phyloP scores from a whole-genome alignment of 2,329 filamentous ascomycete genomes.

The Monosporascus sp. region DNA sequence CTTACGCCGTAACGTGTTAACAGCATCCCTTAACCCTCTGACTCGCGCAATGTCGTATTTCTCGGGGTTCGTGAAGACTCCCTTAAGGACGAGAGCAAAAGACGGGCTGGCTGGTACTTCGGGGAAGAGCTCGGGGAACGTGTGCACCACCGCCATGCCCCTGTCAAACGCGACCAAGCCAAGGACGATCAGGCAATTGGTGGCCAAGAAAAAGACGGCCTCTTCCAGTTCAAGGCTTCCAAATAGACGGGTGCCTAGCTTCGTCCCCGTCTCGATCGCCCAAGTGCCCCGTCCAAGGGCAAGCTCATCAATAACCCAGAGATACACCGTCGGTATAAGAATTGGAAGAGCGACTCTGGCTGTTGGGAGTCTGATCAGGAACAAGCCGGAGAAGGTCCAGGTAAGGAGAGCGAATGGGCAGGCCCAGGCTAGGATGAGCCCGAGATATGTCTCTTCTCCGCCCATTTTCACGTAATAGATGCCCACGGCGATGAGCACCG shows the following conservation, averaged over 20 bases:
- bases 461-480: conserved; percentile 39
- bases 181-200: conserved; percentile 65
- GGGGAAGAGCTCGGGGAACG: conserved; percentile 56
- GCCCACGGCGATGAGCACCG: conserved; percentile 38
- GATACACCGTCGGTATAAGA: conserved; percentile 58
- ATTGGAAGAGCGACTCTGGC: conserved; percentile 57
- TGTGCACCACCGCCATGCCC: conserved; percentile 59
- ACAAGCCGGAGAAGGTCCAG: conserved; percentile 59
- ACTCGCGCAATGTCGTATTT: conserved; percentile 56
- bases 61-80: conserved; percentile 39
- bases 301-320: conserved; percentile 68
- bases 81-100: conserved; percentile 45
- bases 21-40: conserved; percentile 53
- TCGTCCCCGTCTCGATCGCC: conserved; percentile 65
- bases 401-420: conserved; percentile 60
- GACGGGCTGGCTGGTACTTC: conserved; percentile 43
- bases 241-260: conserved; percentile 60
- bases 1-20: conserved; percentile 54
- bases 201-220: conserved; percentile 67
- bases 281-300: conserved; percentile 65
- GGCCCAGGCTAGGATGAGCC: conserved; percentile 66
- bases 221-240: conserved; percentile 67
- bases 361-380: conserved; percentile 56
- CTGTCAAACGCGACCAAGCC: conserved; percentile 67
- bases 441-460: conserved; percentile 58